These are phyloP conservation scores for Beverwykella pulmonaria DNA, from an alignment of 495 filamentous ascomycete genomes.

Conservation along the genomic window DNA sequence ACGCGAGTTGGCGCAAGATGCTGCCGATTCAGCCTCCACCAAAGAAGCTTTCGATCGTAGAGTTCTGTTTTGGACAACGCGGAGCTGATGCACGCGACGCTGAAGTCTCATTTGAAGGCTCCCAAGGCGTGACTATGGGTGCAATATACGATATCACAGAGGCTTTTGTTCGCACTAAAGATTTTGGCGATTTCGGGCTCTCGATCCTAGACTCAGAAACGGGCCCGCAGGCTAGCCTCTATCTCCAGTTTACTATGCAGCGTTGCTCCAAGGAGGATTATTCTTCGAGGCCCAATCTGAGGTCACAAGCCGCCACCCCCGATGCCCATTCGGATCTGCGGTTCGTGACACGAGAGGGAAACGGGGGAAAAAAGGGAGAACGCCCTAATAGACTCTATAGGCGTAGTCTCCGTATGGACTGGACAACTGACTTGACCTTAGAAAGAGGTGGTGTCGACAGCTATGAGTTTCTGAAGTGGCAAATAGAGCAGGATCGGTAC, in stretches of 20 bases:
- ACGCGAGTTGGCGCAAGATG: conserved; percentile 19
- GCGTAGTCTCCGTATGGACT: not conserved
- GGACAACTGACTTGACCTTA: not conserved
- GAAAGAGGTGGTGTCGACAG: conserved; percentile 7
- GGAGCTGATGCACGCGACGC: not conserved
- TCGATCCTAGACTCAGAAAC: not conserved
- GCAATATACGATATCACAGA: conserved; percentile 11
- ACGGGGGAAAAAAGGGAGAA: not conserved
- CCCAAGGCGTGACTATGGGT: conserved; percentile 13
- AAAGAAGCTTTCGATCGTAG: not conserved
- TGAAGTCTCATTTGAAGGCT: not conserved
- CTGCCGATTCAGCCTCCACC: conserved; percentile 8
- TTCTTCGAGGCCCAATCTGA: not conserved
- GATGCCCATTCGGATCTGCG: not conserved
- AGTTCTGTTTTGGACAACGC: not conserved
- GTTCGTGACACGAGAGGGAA: not conserved
- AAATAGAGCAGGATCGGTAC: not conserved
- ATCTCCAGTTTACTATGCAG: conserved; percentile 1
- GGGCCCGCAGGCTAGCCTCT: conserved; percentile 4
- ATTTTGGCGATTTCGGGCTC: not conserved
- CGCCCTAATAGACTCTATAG: not conserved
- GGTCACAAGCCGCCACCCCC: not conserved
- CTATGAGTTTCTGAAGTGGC: conserved; percentile 7
- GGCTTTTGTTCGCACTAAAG: not conserved
- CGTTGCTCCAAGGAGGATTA: not conserved